These are phyloP conservation scores for Passalora sequoiae DNA, from an alignment of 2,329 filamentous ascomycete genomes.

Conservation along the genomic window DNA sequence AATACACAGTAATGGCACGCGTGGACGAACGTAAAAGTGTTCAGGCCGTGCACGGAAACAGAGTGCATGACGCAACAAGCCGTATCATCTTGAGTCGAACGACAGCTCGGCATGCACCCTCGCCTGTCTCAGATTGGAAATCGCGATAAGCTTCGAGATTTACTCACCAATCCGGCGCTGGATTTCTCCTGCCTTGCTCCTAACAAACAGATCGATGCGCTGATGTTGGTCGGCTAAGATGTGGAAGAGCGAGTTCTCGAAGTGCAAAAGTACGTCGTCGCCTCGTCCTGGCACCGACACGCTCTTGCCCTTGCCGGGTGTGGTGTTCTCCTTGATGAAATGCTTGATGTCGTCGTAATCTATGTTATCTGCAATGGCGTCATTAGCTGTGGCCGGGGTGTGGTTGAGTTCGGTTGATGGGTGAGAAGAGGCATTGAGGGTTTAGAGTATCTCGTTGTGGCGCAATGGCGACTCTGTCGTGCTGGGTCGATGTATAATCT, in stretches of 20 bases:
- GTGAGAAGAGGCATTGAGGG: too few relatives aligned
- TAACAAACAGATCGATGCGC: conserved; percentile 71
- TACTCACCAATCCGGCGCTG: conserved; percentile 60
- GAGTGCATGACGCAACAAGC: background rate
- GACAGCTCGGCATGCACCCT: conserved; percentile 1
- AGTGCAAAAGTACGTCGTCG: conserved; percentile 49
- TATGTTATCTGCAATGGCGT: conserved; percentile 61
- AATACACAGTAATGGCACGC: too few relatives aligned
- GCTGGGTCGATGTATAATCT: too few relatives aligned
- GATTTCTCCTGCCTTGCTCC: conserved; percentile 75
- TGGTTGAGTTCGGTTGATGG: conserved; percentile 5
- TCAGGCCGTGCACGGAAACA: too few relatives aligned
- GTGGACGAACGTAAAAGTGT: too few relatives aligned
- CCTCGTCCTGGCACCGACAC: conserved; percentile 68
- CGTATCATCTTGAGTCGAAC: background rate
- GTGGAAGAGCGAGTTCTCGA: conserved; percentile 66
- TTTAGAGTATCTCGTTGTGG: too few relatives aligned
- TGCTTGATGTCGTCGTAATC: conserved; percentile 85
- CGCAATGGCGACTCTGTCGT: too few relatives aligned
- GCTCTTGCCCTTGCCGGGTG: conserved; percentile 62
- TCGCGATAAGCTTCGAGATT: conserved; percentile 1
- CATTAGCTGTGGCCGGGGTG: conserved; percentile 8
- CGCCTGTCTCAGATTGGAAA: background rate
- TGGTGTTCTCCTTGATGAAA: conserved; percentile 75
- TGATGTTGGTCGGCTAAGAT: conserved; percentile 71